Conservation (phyloP, 2,329 filamentous ascomycete genomes). For the Talaromyces sp. region DNA sequence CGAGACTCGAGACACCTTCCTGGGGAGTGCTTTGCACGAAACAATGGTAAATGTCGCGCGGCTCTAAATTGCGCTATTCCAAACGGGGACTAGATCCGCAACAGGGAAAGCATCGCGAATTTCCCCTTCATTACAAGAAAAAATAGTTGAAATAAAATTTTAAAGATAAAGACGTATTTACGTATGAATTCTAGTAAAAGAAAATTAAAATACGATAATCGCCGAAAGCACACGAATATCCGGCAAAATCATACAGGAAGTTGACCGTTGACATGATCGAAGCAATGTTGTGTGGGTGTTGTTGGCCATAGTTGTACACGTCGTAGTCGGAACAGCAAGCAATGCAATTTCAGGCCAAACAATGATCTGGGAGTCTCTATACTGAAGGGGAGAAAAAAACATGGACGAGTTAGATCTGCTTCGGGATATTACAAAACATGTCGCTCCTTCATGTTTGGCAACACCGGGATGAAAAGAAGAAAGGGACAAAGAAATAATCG, state of each 20-base stretch:
- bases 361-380: conserved; percentile 13
- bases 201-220: neutral
- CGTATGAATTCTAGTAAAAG: neutral
- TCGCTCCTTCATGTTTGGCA: conserved; percentile 14
- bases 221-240: neutral
- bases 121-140: neutral
- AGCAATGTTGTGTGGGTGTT: neutral
- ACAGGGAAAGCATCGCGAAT: neutral
- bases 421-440: conserved; percentile 17
- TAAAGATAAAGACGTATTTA: neutral
- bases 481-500: conserved; percentile 12
- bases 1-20: neutral
- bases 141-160: neutral
- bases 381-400: conserved; percentile 12
- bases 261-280: neutral
- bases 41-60: neutral
- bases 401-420: conserved; percentile 16
- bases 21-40: neutral
- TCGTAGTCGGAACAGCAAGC: conserved; percentile 2
- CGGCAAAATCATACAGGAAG: neutral
- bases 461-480: conserved; percentile 19
- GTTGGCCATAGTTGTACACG: conserved; percentile 14
- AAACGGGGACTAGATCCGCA: neutral
- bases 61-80: conserved; percentile 1
- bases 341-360: conserved; percentile 6